phyloP scores from a whole-genome alignment of 2,329 filamentous ascomycete genomes.

The Albophoma yamanashiensis region DNA sequence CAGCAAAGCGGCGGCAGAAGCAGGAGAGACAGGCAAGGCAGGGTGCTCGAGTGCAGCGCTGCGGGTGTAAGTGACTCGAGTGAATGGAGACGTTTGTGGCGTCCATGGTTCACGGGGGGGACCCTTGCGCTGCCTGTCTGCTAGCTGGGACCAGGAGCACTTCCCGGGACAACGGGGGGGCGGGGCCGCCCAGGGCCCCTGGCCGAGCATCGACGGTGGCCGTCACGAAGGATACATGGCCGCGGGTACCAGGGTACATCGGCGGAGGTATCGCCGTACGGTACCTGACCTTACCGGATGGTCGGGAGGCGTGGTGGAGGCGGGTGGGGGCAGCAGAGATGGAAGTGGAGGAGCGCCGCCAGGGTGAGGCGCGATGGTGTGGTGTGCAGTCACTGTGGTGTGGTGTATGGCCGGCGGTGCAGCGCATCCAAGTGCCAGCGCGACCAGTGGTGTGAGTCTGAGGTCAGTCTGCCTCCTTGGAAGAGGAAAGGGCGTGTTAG shows the following conservation, averaged over 20 bases:
- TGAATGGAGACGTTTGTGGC: not conserved
- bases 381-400: not conserved
- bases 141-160: not conserved
- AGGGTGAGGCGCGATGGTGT: not conserved
- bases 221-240: not conserved
- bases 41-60: not conserved
- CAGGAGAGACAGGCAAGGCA: not conserved
- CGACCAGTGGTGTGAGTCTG: not conserved
- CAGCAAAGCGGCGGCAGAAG: not conserved
- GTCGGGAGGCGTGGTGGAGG: not conserved
- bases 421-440: not conserved
- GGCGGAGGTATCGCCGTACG: not conserved
- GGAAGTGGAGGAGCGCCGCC: not conserved
- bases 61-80: not conserved
- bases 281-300: constrained; percentile 2
- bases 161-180: constrained; percentile 1
- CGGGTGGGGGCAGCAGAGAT: not conserved
- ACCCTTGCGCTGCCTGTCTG: not conserved
- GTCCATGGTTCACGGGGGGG: not conserved
- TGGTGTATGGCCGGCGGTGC: not conserved
- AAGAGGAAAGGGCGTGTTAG: not conserved
- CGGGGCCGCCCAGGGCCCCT: not conserved
- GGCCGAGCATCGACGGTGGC: not conserved
- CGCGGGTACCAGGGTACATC: not conserved
- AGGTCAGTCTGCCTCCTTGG: not conserved